phyloP scores from a whole-genome alignment of 306 rosid species.

The Alnus glutinosa region DNA sequence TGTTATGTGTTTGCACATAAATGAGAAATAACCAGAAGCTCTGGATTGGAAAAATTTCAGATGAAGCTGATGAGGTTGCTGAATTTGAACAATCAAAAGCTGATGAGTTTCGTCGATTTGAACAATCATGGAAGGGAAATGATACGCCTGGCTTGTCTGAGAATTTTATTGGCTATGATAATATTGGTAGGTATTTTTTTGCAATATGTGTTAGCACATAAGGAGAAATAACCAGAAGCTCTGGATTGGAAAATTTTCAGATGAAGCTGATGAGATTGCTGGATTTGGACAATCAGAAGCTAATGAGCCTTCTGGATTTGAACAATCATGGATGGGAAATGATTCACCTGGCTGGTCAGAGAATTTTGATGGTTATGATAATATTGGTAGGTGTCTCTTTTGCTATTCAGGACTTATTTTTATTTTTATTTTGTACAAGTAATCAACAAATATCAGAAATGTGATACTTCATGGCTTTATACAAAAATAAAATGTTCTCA shows the following conservation, averaged over 20 bases:
- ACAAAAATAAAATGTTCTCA: not conserved
- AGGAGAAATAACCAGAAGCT: slow-evolving; percentile 6
- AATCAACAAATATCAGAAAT: too few species aligned
- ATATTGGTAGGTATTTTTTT: slow-evolving; percentile 44
- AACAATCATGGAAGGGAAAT: slow-evolving; percentile 71
- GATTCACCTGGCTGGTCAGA: slow-evolving; percentile 66
- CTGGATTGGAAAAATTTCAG: slow-evolving; percentile 23
- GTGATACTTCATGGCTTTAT: not conserved
- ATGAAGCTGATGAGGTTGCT: slow-evolving; percentile 57
- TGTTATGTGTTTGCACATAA: not conserved
- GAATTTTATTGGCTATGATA: slow-evolving; percentile 8
- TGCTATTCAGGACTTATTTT: not conserved
- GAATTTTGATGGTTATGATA: slow-evolving; percentile 2
- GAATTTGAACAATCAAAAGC: too few species aligned
- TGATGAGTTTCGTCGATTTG: slow-evolving; percentile 57
- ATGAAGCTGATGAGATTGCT: slow-evolving; percentile 39
- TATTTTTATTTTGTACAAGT: too few species aligned
- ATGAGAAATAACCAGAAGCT: slow-evolving; percentile 1
- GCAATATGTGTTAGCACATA: not conserved
- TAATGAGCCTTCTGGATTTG: slow-evolving; percentile 73
- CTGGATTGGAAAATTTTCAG: slow-evolving; percentile 42
- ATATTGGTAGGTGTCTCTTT: slow-evolving; percentile 43
- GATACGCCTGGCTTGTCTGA: slow-evolving; percentile 64
- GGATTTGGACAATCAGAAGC: slow-evolving; percentile 76
- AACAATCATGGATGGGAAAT: slow-evolving; percentile 71